Evolutionary conservation across 2,329 filamentous ascomycete species (phyloP), one percentile per base, ranked within the genome.

Genomic region (Paecilomyces sp.): DNA sequence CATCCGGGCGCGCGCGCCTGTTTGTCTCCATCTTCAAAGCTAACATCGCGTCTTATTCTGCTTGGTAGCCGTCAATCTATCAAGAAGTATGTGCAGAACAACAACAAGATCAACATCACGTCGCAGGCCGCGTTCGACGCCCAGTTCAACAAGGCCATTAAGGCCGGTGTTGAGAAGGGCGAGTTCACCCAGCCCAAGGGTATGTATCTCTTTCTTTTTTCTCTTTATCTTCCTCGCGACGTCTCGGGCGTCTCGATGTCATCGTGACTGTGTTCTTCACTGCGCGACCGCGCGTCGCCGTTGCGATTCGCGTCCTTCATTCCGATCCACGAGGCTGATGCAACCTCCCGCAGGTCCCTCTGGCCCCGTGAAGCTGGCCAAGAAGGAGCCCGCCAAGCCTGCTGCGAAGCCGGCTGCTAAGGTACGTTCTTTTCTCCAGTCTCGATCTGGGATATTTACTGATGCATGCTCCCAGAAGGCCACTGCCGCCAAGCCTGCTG

Each of bases 161-260:
- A 88, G 79, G 79, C 81, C 61, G 92, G 92, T 75, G 91, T 92
- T 68, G 90, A 95, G 71, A 92, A 89, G 83, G 90, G 90, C 64
- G 83, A 90, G 70, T 96, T 96, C 74, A 84, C 87, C 72, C 91
- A 93, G 76, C 92, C 92, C 71, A 96, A 96, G 86, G 92, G 91
- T 91, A 83, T 67, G 85, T 81, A 60, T 41, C 25, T 55, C 58
- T n/a, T 31, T 33, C 55, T 56, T 56, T 18, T 18, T 51, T 36
- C n/a, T 41, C 8, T 41, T 41, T 28, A 6, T 28, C 25, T 47
- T 22, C n/a, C 9, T 47, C 41, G n/a, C 41, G 41, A 18, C 41
- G 9, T 47, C n/a, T 47, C 4, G 9, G n/a, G 7, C 41, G 8
- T 47, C 41, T 47, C 41, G 15, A 18, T 11, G 18, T 47, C 41